Percentiles rank a stretch among this genome's conserved stretches.
phyloP scores from a whole-genome alignment of 768 basidiomycete species.

The Tephrocybe sp. region DNA sequence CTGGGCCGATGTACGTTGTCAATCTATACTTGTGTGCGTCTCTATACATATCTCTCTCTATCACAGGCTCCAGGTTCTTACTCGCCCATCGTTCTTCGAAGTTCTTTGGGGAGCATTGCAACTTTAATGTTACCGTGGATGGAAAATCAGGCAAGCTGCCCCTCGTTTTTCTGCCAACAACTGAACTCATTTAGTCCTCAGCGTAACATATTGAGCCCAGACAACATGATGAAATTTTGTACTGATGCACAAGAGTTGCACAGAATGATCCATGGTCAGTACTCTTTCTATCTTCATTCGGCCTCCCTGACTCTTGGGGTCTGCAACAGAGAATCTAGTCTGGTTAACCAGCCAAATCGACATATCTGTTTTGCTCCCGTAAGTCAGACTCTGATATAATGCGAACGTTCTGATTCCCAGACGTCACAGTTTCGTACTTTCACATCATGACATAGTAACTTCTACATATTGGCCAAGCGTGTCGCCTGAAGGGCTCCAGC shows the following conservation, averaged over 20 bases:
- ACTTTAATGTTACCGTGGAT: slow-evolving; percentile 5
- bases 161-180: background rate
- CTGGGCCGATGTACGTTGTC: slow-evolving; percentile 7
- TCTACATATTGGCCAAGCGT: slow-evolving; percentile 25
- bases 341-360: slow-evolving; percentile 28
- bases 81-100: background rate
- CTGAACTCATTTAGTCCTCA: slow-evolving; percentile 1
- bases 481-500: slow-evolving; percentile 21
- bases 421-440: slow-evolving; percentile 23
- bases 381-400: slow-evolving; percentile 6
- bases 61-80: slow-evolving; percentile 7
- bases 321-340: slow-evolving; percentile 20
- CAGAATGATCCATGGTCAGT: slow-evolving; percentile 23
- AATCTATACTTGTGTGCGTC: background rate
- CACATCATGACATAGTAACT: slow-evolving; percentile 26
- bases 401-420: background rate
- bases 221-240: slow-evolving; percentile 16
- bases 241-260: slow-evolving; percentile 16
- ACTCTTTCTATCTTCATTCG: background rate
- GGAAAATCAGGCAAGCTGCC: slow-evolving; percentile 16
- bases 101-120: slow-evolving; percentile 1
- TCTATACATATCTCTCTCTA: background rate
- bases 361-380: slow-evolving; percentile 26
- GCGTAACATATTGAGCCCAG: slow-evolving; percentile 17
- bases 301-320: background rate